These are phyloP conservation scores for Cryptococcus sp. DNA, from an alignment of 1,284 basidiomycete species.

Conservation along the genomic window DNA sequence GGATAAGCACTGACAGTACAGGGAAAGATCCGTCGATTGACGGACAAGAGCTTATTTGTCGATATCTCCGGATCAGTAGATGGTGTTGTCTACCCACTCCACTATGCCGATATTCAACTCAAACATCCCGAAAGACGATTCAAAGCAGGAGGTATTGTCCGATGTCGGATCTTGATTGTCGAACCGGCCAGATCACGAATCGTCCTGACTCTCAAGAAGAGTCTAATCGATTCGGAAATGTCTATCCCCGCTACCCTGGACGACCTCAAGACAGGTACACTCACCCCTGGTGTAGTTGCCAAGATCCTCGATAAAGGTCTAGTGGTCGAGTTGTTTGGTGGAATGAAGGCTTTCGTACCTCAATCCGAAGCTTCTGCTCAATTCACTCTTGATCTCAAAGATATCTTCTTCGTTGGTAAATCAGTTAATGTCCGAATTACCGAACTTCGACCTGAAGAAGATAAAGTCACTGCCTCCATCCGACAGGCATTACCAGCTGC, in stretches of 20 bases:
- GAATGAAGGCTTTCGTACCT: conserved; percentile 78
- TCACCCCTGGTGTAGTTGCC: conserved; percentile 80
- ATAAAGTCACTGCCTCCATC: conserved; percentile 77
- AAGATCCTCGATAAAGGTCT: conserved; percentile 73
- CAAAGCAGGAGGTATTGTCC: conserved; percentile 76
- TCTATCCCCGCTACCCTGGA: conserved; percentile 65
- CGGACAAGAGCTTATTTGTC: conserved; percentile 74
- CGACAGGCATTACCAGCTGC: conserved; percentile 66
- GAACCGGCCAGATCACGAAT: conserved; percentile 79
- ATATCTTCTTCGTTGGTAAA: conserved; percentile 72
- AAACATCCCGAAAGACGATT: conserved; percentile 92
- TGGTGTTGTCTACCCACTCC: conserved; percentile 88
- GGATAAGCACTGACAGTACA: conserved; percentile 10
- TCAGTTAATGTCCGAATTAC: conserved; percentile 83
- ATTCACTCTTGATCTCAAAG: conserved; percentile 59
- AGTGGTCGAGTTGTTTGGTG: conserved; percentile 86
- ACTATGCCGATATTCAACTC: conserved; percentile 89
- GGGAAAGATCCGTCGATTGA: conserved; percentile 77
- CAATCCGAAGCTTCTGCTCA: conserved; percentile 67
- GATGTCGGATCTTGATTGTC: conserved; percentile 76
- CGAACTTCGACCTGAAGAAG: conserved; percentile 60
- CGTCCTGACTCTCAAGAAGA: conserved; percentile 86
- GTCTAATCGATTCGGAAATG: conserved; percentile 73
- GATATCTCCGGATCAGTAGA: conserved; percentile 80
- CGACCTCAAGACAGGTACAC: conserved; percentile 63